Evolutionary conservation across 306 rosid genomes (phyloP), one percentile per base, ranked within the genome.

Genomic region (Calophaca sinica): DNA sequence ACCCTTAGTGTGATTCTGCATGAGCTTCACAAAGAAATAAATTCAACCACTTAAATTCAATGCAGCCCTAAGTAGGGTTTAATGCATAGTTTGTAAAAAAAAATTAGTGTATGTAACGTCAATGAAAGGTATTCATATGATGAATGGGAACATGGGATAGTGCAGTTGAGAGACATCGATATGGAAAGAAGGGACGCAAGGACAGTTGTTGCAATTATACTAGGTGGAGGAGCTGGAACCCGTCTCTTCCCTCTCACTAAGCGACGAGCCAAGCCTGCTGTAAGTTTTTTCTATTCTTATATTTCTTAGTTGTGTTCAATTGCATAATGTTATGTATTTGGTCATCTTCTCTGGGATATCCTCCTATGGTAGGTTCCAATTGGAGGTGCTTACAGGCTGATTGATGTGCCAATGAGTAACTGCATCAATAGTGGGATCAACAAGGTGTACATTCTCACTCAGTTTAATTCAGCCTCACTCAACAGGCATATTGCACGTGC

Each of bases 221-320:
- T 94, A 2, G 97, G 98, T 41, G 98, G 97, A 79, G 97, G 97
- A 83, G 97, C 98, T n/a, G 97, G 98, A 12, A 91, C 98, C 60
- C 94, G 98, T 53, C 94, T 94, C 68, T 94, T 89, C 72, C 98
- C 98, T 62, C 93, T 94, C 76, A 94, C 98, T 29, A 94, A 85
- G 82, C 85, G 93, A 8, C 91, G 97, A 5, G 98, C 98, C 67
- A 94, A 94, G 65, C 98, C 98, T 55, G 98, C 97, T 14, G 98
- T 88, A 74, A 80, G 86, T 84, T 78, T 72, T 84, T 78, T 72
- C 62, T 61, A 6, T 42, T 44, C 41, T 33, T 59, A 53, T 44
- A 45, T 65, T 60, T 31, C 33, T 55, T 62, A 68, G 1, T 33
- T 20, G 26, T 54, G 45, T 54, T 15, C 52, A 48, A 53, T 14